These are phyloP conservation scores for Salicornia ramosissima DNA, from an alignment of 148 eudicot genomes.

Conservation along the genomic window DNA sequence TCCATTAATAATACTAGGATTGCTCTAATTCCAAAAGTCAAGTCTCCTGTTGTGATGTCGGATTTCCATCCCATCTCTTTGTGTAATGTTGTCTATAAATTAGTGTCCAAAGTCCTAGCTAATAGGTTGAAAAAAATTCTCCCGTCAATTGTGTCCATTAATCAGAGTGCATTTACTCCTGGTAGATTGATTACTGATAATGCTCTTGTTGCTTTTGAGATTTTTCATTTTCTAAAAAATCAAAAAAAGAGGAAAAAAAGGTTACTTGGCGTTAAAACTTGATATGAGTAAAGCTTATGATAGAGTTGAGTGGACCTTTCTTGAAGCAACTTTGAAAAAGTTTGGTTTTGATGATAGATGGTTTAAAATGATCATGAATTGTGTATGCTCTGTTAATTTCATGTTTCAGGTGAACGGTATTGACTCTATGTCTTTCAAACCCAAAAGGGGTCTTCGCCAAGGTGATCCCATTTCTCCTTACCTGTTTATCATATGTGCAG, in stretches of 20 bases:
- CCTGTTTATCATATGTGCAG: neutral
- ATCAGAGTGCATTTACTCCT: neutral
- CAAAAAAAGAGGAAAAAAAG: neutral
- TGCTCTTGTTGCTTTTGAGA: neutral
- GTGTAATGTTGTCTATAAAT: slow-evolving; percentile 1
- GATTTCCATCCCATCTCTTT: neutral
- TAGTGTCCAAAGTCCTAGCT: no score
- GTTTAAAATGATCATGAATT: neutral
- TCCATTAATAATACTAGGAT: no score
- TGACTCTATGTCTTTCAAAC: neutral
- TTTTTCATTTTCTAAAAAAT: neutral
- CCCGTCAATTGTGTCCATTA: neutral
- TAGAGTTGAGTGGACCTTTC: neutral
- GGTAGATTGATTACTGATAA: neutral
- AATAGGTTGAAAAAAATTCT: no score
- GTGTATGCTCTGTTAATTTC: neutral
- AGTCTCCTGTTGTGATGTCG: neutral
- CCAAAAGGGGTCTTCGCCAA: neutral
- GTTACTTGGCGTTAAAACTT: neutral
- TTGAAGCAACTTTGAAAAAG: neutral
- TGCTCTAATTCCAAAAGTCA: neutral
- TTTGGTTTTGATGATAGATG: neutral
- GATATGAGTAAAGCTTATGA: no score
- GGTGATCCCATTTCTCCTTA: neutral
- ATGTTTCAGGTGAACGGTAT: neutral